Base-by-base conservation (phyloP, 768 basidiomycete species). In the Baorangia bicolor region DNA sequence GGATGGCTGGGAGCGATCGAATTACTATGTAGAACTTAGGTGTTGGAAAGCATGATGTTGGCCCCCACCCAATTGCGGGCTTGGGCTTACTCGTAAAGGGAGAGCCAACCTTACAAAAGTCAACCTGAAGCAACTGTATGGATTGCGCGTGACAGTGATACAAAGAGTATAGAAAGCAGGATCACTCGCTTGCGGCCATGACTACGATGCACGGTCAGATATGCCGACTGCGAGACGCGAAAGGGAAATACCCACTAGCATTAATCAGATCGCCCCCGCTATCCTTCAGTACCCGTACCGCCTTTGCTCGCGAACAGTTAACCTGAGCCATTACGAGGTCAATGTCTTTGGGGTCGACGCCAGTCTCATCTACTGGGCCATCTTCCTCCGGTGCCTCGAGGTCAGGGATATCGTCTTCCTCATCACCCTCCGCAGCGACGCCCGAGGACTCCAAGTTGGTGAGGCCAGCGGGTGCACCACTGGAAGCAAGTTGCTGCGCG, bases 231-330 rank as follows among this genome's bases (percentile, higher is more conserved):
- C 3, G 37, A 33, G 44, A 34, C 31, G 13, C 50, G 33, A 14
- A 49, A 28, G n/a, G n/a, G n/a, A 27, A 46, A 47, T 21, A 90
- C 94, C 73, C 70, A 96, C 94, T 96, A 57, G 94, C 95, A 74
- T 94, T 95, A 79, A 97, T 95, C 72, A 98, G 72, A 76, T 98
- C 95, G 37, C 94, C 94, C 49, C 89, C 88, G 63, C 86, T 92
- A 65, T 94, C 92, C 77, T 92, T 94, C 72, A 98, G 75, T 60
- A 84, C 94, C 55, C 86, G 83, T 40, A 94, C 90, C 37, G 96
- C 97, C 73, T 95, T 97, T 39, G 91, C 92, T 59, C 94, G 86
- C 46, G 92, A 85, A 75, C 93, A 96, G 68, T 82, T 86, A 60
- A 94, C 92, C 78, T 94, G 83, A 33, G 79, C 78, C 81, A 98